A percentile compares a stretch with the other conserved stretches of the same genome.
Conservation (phyloP, 2,329 filamentous ascomycete genomes). For the Pestalotiopsis sp. region DNA sequence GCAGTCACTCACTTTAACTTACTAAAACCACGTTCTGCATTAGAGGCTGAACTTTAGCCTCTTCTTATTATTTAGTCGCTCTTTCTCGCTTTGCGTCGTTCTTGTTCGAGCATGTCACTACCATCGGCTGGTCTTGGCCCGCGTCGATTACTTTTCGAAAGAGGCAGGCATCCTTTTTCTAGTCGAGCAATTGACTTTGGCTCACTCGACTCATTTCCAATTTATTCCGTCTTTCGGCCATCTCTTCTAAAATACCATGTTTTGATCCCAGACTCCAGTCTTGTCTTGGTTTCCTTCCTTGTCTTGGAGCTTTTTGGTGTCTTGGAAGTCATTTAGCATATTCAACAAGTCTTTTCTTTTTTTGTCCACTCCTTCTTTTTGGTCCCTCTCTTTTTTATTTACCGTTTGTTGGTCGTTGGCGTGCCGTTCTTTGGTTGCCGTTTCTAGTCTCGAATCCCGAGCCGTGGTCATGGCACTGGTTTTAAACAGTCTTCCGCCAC, state of each 20-base stretch:
- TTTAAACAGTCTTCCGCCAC: conserved; percentile 29
- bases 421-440: not conserved
- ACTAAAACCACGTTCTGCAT: conserved; percentile 2
- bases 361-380: conserved; percentile 28
- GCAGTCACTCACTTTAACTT: not conserved
- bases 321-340: conserved; percentile 45
- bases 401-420: conserved; percentile 8
- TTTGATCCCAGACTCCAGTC: conserved; percentile 34
- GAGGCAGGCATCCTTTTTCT: conserved; percentile 9
- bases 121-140: conserved; percentile 6
- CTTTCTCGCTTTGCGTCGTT: conserved; percentile 9
- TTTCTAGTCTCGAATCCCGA: not conserved
- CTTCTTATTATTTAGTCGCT: conserved; percentile 5
- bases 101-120: conserved; percentile 12
- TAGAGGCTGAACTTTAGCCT: conserved; percentile 15
- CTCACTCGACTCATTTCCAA: conserved; percentile 20
- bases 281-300: conserved; percentile 26
- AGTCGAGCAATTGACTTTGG: conserved; percentile 16
- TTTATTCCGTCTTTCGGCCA: conserved; percentile 24
- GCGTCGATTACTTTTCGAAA: conserved; percentile 5
- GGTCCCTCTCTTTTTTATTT: conserved; percentile 29
- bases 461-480: conserved; percentile 35
- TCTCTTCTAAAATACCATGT: conserved; percentile 39
- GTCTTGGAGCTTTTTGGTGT: conserved; percentile 39
- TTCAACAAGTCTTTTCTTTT: conserved; percentile 15